Conservation (phyloP, 2,329 filamentous ascomycete species). For the Paecilomyces sp. region DNA sequence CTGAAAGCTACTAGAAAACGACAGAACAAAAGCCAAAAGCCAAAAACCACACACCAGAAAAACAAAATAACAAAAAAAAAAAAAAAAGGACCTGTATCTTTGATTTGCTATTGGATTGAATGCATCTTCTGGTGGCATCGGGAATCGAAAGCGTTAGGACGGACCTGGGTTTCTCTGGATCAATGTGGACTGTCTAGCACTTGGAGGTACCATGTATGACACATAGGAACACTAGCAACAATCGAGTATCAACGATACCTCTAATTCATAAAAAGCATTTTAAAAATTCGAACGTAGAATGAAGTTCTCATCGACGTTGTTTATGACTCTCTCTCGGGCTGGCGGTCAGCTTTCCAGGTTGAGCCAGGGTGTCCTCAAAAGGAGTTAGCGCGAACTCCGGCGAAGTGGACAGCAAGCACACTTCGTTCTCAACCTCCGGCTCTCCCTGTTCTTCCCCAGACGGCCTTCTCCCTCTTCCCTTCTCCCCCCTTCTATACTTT, state of each 20-base stretch:
- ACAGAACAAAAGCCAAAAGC: too few species aligned
- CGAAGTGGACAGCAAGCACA: constrained; percentile 1
- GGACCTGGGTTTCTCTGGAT: neutral
- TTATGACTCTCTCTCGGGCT: neutral
- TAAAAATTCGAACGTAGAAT: neutral
- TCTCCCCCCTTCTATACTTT: constrained; percentile 14
- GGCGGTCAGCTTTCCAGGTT: neutral
- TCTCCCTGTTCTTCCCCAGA: constrained; percentile 13
- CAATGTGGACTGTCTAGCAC: neutral
- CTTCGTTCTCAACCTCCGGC: neutral
- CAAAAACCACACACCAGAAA: too few species aligned
- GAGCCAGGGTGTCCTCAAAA: neutral
- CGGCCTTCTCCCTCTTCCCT: constrained; percentile 12
- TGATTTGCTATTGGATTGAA: neutral
- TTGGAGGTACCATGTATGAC: neutral
- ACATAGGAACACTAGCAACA: neutral
- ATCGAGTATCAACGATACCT: neutral
- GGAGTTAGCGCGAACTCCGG: neutral
- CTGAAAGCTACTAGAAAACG: too few species aligned
- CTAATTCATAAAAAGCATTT: neutral
- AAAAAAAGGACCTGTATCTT: neutral
- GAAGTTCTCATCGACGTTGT: neutral
- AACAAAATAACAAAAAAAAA: too few species aligned
- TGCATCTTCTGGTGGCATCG: neutral
- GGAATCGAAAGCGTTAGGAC: neutral